Percentiles rank a stretch among this genome's conserved stretches.
These are phyloP conservation scores for Pezicula rhizophila DNA, from an alignment of 2,329 filamentous ascomycete species.

Conservation along the genomic window DNA sequence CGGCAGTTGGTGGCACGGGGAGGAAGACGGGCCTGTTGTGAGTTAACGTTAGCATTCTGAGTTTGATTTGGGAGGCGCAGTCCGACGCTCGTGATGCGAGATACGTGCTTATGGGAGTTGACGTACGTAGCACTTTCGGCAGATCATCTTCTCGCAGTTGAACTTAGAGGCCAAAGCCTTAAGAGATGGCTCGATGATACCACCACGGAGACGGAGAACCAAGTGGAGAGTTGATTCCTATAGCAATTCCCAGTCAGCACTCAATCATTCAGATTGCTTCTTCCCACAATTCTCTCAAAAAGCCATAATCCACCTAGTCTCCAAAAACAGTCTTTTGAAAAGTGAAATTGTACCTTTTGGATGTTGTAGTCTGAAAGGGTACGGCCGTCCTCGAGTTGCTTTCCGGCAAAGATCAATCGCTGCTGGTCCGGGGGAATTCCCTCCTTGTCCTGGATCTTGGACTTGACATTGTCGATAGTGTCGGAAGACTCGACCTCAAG, in stretches of 20 bases:
- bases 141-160: slow-evolving; percentile 99
- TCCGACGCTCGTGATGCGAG: no score
- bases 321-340: not conserved
- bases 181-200: slow-evolving; percentile 98
- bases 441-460: slow-evolving; percentile 99
- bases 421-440: slow-evolving; percentile 97
- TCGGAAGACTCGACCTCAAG: slow-evolving; percentile 98
- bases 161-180: slow-evolving; percentile 98
- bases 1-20: slow-evolving; percentile 99
- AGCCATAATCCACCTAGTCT: not conserved
- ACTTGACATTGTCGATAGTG: slow-evolving; percentile 99
- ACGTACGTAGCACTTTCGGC: slow-evolving; percentile 99
- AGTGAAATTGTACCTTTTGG: slow-evolving; percentile 70
- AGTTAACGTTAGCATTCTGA: slow-evolving; percentile 16
- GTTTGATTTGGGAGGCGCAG: not conserved
- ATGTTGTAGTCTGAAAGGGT: slow-evolving; percentile 99
- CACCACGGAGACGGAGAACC: slow-evolving; percentile 97
- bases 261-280: not conserved
- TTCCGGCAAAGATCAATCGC: slow-evolving; percentile 97
- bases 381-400: slow-evolving; percentile 98
- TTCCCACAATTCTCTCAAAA: no score
- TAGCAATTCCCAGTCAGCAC: slow-evolving; percentile 15
- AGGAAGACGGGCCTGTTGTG: slow-evolving; percentile 67
- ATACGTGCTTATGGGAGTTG: not conserved
- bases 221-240: slow-evolving; percentile 97